Evolutionary conservation across 345 rosid genomes (phyloP).

Genomic region (Aethionema arabicum): DNA sequence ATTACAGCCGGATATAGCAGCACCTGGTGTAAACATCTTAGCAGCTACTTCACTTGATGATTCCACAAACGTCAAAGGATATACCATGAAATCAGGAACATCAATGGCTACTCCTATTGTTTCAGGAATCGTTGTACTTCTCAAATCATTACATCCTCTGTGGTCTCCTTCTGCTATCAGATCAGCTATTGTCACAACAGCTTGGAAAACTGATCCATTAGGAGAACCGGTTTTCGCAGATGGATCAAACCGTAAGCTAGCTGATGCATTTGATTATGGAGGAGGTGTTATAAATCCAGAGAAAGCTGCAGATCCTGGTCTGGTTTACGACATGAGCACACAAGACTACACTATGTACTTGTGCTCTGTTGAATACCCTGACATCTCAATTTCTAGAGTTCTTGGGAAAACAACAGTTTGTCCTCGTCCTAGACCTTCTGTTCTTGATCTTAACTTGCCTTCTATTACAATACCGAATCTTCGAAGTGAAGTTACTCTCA

Average conservation of each 20-base stretch:
- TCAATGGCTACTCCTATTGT: conserved; percentile 45
- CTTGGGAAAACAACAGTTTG: conserved; percentile 38
- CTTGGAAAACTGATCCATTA: conserved; percentile 41
- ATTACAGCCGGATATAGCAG: conserved; percentile 49
- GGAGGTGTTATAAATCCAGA: conserved; percentile 66
- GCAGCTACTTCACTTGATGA: conserved; percentile 37
- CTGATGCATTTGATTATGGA: conserved; percentile 56
- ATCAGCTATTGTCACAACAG: conserved; percentile 54
- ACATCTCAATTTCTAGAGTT: conserved; percentile 48
- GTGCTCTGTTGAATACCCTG: conserved; percentile 48
- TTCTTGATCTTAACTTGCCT: conserved; percentile 51
- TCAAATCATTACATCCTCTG: conserved; percentile 38
- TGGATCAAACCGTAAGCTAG: conserved; percentile 38
- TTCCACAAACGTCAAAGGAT: conserved; percentile 31
- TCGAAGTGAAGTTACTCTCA: conserved; percentile 21
- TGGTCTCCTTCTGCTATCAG: conserved; percentile 53
- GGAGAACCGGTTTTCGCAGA: conserved; percentile 47
- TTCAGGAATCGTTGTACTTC: conserved; percentile 44
- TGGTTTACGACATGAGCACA: conserved; percentile 51
- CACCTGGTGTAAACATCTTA: conserved; percentile 46
- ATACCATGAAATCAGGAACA: conserved; percentile 39
- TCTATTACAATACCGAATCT: conserved; percentile 42
- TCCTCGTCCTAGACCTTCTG: conserved; percentile 22
- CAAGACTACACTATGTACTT: conserved; percentile 49
- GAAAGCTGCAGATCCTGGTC: conserved; percentile 55